Evolutionary conservation across 2,329 filamentous ascomycete genomes (phyloP), one percentile per base, ranked within the genome.

Genomic region (Lachnum nothofagi): DNA sequence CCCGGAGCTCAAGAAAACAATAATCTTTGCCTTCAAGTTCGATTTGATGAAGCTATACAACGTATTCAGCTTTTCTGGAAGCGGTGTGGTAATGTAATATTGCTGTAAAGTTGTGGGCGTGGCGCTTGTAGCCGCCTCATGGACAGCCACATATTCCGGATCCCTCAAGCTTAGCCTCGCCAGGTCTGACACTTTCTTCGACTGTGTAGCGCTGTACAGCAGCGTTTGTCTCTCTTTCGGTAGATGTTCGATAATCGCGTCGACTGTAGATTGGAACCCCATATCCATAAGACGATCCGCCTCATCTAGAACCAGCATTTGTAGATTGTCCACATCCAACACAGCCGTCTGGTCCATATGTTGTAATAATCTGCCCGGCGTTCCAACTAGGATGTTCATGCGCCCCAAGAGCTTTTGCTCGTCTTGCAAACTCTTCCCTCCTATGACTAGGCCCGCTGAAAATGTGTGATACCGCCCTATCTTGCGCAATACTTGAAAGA

Each of bases 321-420:
- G 88, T 55, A 98, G 68, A 65, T 95, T 93, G 65, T 93, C 86
- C 55, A 91, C 86, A 56, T 91, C 89, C 64, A 98, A 86, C 16
- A 85, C 83, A 0, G 89, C 88, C 0, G 91, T 97, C 72, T 96
- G 91, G 63, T 95, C 91, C 62, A 98, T 75, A 68, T 98, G 93
- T 69, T 98, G 93, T 59, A 97, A 72, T 78, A 98, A 95, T 29
- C 93, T 82, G 1, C 93, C 93, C 0, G 93, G 93, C 1, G 93
- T 98, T 63, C 91, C 95, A 8, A 98, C 89, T 22, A 98, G 72
- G 41, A 98, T 97, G 65, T 97, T 98, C 91, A 98, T 97, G 56
- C 89, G 81, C 3, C 82, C 80, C 52, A 98, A 66, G 27, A 91
- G 79, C 60, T 94, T 88, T 20, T 88, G 83, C 70, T 98, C 82